Evolutionary conservation across 306 rosid species (phyloP).

Genomic region (Morella rubra): DNA sequence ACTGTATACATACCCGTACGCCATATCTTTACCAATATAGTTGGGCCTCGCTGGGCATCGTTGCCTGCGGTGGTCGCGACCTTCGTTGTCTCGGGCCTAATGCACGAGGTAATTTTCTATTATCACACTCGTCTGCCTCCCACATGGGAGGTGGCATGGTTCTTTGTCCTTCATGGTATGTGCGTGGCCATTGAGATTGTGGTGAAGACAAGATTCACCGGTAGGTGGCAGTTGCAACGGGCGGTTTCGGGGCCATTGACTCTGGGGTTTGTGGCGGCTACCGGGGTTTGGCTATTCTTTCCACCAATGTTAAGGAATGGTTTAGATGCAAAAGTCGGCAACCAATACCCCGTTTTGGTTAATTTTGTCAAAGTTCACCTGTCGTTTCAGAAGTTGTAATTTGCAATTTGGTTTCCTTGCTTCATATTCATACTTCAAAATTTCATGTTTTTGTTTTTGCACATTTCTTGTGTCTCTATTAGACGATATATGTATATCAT

Average conservation of each 20-base stretch:
- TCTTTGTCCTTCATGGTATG: slow-evolving; percentile 58
- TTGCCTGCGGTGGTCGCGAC: slow-evolving; percentile 29
- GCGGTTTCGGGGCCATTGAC: slow-evolving; percentile 36
- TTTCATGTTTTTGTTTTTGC: too few relatives aligned
- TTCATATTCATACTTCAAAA: too few relatives aligned
- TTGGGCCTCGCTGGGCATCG: slow-evolving; percentile 30
- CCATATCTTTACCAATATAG: rapidly evolving
- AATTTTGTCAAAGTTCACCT: slow-evolving; percentile 28
- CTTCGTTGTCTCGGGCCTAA: slow-evolving; percentile 51
- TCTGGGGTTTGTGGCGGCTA: slow-evolving; percentile 41
- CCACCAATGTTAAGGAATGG: slow-evolving; percentile 62
- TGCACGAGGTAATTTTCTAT: slow-evolving; percentile 68
- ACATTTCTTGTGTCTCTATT: too few relatives aligned
- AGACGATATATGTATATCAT: too few relatives aligned
- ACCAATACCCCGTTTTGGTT: slow-evolving; percentile 36
- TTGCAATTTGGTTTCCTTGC: background rate
- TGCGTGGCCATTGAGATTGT: slow-evolving; percentile 50
- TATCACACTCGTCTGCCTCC: slow-evolving; percentile 56
- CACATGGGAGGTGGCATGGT: slow-evolving; percentile 79
- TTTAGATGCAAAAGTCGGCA: slow-evolving; percentile 30
- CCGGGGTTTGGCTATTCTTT: slow-evolving; percentile 53
- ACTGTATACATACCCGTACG: slow-evolving; percentile 42
- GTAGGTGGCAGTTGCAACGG: slow-evolving; percentile 40
- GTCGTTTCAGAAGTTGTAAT: background rate
- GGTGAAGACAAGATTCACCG: slow-evolving; percentile 35